phyloP scores from a whole-genome alignment of 208 protist genomes.

The Leishmania aethiopica region DNA sequence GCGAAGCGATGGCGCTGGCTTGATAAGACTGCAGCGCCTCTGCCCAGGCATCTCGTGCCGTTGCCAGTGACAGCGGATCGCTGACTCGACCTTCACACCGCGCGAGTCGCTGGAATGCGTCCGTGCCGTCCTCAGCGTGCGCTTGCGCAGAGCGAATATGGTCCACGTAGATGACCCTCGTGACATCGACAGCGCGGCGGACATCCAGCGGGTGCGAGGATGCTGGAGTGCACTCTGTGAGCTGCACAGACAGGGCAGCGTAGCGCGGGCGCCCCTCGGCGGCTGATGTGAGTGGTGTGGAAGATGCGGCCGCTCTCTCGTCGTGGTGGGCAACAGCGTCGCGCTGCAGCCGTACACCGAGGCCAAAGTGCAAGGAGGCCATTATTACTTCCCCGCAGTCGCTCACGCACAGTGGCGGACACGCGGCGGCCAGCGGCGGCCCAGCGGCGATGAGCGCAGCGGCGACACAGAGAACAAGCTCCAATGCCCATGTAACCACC shows the following conservation, averaged over 20 bases:
- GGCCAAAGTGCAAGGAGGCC: slow-evolving; percentile 10
- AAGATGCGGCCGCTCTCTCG: background rate
- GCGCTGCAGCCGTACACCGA: background rate
- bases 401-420: background rate
- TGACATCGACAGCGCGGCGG: slow-evolving; percentile 19
- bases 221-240: slow-evolving; percentile 8
- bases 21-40: slow-evolving; percentile 22
- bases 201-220: slow-evolving; percentile 31
- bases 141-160: slow-evolving; percentile 32
- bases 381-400: slow-evolving; percentile 1
- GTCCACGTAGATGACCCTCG: slow-evolving; percentile 1
- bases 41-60: background rate
- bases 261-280: background rate
- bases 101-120: slow-evolving; percentile 16
- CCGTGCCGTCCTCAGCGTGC: slow-evolving; percentile 36
- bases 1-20: slow-evolving; percentile 20
- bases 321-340: background rate
- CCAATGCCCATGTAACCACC: slow-evolving; percentile 21
- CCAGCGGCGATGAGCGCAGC: background rate
- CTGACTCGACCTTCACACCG: background rate
- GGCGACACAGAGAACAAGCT: slow-evolving; percentile 15
- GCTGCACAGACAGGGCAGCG: slow-evolving; percentile 3
- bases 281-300: background rate
- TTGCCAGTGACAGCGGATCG: background rate
- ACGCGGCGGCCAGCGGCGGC: background rate